Evolutionary conservation across 1,284 basidiomycete genomes (phyloP).

Genomic region (Leccinum pseudoinsigne): DNA sequence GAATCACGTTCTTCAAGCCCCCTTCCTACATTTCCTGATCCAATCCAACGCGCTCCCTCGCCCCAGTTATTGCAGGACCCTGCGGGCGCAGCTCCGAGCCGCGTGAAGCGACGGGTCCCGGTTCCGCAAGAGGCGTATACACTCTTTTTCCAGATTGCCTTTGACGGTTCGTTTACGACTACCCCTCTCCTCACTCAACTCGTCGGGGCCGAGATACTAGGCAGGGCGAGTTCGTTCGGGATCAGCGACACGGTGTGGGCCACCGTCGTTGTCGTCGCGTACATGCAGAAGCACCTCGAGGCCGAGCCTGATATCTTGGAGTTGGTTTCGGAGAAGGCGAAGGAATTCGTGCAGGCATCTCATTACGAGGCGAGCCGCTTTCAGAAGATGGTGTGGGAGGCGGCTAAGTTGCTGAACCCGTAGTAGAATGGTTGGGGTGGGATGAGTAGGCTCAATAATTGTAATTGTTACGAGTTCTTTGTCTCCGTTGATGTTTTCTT

Average conservation of each 20-base stretch:
- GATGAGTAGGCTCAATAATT: not conserved
- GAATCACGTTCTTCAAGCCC: slow-evolving; percentile 31
- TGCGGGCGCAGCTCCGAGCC: not conserved
- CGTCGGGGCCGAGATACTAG: slow-evolving; percentile 29
- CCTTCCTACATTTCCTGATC: slow-evolving; percentile 22
- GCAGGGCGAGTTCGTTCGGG: slow-evolving; percentile 25
- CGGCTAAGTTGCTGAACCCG: slow-evolving; percentile 8
- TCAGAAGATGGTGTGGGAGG: slow-evolving; percentile 24
- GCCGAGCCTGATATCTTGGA: slow-evolving; percentile 38
- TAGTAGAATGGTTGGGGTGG: not conserved
- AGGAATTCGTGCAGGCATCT: slow-evolving; percentile 29
- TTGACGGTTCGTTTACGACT: slow-evolving; percentile 47
- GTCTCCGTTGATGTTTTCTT: not conserved
- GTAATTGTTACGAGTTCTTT: not conserved
- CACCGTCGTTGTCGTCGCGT: slow-evolving; percentile 43
- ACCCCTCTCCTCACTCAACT: slow-evolving; percentile 31
- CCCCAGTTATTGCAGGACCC: slow-evolving; percentile 25
- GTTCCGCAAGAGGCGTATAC: slow-evolving; percentile 33
- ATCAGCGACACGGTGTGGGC: slow-evolving; percentile 38
- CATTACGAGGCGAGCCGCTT: slow-evolving; percentile 8
- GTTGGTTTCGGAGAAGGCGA: slow-evolving; percentile 38
- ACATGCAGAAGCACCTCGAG: slow-evolving; percentile 34
- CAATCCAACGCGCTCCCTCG: slow-evolving; percentile 22
- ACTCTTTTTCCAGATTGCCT: slow-evolving; percentile 40
- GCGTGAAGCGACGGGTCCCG: not conserved